These are phyloP conservation scores for Fistulifera pelliculosa DNA, from an alignment of 108 stramenopile genomes.

Conservation along the genomic window DNA sequence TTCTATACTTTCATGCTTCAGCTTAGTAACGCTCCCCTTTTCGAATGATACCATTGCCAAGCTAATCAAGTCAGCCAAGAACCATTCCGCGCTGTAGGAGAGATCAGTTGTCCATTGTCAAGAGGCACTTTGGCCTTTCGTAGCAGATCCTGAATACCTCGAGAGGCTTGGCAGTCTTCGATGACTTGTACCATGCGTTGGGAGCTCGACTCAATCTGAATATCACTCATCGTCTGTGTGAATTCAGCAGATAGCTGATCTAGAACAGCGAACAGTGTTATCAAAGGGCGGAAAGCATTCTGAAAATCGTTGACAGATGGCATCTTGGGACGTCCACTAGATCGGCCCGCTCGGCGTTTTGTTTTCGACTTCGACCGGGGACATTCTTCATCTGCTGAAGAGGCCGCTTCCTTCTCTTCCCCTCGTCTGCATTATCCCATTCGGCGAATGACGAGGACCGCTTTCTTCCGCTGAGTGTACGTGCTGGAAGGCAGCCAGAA, in stretches of 20 bases:
- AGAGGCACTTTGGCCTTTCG: constrained; percentile 40
- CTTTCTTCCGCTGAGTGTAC: constrained; percentile 25
- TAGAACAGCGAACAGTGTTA: constrained; percentile 60
- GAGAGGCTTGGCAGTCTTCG: constrained; percentile 43
- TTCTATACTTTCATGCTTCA: too few relatives aligned
- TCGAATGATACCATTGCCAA: too few relatives aligned
- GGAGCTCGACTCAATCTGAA: constrained; percentile 33
- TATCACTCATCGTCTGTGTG: constrained; percentile 43
- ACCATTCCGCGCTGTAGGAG: constrained; percentile 48
- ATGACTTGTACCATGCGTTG: constrained; percentile 44
- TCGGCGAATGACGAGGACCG: constrained; percentile 52
- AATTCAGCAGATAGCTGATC: constrained; percentile 65
- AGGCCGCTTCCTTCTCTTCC: constrained; percentile 14
- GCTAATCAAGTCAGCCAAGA: too few relatives aligned
- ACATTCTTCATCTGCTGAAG: constrained; percentile 5
- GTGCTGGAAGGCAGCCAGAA: constrained; percentile 52
- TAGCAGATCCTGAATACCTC: constrained; percentile 52
- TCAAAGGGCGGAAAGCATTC: constrained; percentile 58
- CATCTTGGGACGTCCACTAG: constrained; percentile 10
- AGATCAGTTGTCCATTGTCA: constrained; percentile 45
- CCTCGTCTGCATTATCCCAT: constrained; percentile 42
- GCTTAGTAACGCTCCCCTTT: too few relatives aligned
- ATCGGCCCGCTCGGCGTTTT: background rate
- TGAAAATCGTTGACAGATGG: constrained; percentile 48
- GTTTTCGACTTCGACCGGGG: constrained; percentile 1